Evolutionary conservation across 2,329 filamentous ascomycete species (phyloP), one percentile per base, ranked within the genome.

Genomic region (Claviceps sp.): DNA sequence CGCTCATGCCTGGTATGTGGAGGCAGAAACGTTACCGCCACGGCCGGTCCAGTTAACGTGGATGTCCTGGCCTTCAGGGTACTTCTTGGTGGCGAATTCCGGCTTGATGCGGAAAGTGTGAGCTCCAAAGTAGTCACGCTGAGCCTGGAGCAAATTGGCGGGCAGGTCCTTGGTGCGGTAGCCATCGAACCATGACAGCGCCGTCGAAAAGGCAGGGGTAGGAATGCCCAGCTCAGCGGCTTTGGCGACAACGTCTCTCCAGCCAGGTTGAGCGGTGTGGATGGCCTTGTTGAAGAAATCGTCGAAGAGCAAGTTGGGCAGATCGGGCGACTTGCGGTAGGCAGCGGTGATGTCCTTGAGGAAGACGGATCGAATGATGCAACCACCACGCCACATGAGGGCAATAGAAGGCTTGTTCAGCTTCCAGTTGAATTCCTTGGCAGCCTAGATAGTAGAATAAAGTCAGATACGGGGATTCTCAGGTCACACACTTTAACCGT

Each of bases 241-340:
- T 83, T 95, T 94, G 75, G 86, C 79, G 62, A 98, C 85, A 59
- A 95, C 85, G 68, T 89, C 83, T 78, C 87, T 83, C 89, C 89
- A 95, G 67, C 89, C 89, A 55, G 79, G 78, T 78, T 98, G 93
- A 55, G 93, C 93, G 67, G 85, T 87, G 84, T 96, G 85, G 73
- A 98, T 98, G 64, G 93, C 93, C 77, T 93, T 88, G 81, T 95
- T 95, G 86, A 98, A 98, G 84, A 98, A 98, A 70, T 95, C 87
- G 71, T 95, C 88, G 73, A 97, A 98, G 62, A 98, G 82, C 62
- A 98, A 77, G 81, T 98, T 98, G 84, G 96, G 86, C 59, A 98
- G 86, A 60, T 96, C 86, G 60, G 88, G 86, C 78, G 96, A 84
- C 62, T 81, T 83, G 75, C 91, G 91, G 83, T 96, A 98, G 51